Evolutionary conservation across 2,329 filamentous ascomycete genomes (phyloP), one percentile per base, ranked within the genome.

Genomic region (Ceratocystis ficicola): DNA sequence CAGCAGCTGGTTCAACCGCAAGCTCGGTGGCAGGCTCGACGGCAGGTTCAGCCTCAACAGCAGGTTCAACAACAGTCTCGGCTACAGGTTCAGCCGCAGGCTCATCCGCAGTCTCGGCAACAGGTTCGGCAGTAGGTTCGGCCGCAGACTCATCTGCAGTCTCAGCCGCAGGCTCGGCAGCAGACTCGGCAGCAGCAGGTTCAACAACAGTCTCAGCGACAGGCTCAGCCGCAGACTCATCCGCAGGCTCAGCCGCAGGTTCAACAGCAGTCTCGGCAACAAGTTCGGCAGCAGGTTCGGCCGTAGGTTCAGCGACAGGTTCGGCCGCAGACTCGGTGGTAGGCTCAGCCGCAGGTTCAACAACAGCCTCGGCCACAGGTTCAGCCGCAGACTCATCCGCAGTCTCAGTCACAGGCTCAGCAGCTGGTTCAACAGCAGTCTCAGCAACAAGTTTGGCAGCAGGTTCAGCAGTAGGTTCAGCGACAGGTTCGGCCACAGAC

Each of bases 321-420:
- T 67, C 52, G 3, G 59, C 46, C 25, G 59, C 20, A n/a, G 62
- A 48, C 15, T 62, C 59, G 17, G 32, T 5, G 15, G 15, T 20
- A 62, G 59, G 3, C 4, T 10, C 32, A 7, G 15, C 20, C 22
- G 30, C n/a, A 36, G 28, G 3, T 7, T 25, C 59, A 22, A 5
- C 32, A n/a, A n/a, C 3, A 44, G 30, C 15, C 17, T 22, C 59
- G 25, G 59, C n/a, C 5, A 1, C 28, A 62, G 59, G 1, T 28
- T 67, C 69, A 12, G 25, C 66, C 8, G 15, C 48, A 30, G 64
- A 64, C 15, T 59, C 64, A n/a, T 44, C 30, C 8, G 25, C 28
- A n/a, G 62, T 41, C 5, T 60, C 62, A 12, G 20, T 20, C 8
- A 5, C 52, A 41, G 52, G 8, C 59, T 68, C 67, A 20, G 7